phyloP scores from a whole-genome alignment of 345 rosid species.

The Diplotaxis tenuifolia region DNA sequence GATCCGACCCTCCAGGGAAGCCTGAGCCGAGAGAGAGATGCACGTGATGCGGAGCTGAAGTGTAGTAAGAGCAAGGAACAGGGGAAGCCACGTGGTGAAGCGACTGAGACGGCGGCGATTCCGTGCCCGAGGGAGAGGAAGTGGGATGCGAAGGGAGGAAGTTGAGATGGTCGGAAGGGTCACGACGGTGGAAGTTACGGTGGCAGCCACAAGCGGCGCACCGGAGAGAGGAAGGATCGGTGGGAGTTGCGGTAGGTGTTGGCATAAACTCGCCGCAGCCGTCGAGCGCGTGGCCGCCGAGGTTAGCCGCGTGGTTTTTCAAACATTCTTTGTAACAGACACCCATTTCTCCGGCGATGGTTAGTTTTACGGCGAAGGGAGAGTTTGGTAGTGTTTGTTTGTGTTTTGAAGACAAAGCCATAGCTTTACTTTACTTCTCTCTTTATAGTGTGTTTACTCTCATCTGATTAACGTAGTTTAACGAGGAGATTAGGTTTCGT shows the following conservation, averaged over 20 bases:
- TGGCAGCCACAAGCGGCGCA: constrained; percentile 95
- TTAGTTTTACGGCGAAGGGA: constrained; percentile 13
- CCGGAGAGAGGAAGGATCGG: constrained; percentile 52
- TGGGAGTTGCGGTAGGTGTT: constrained; percentile 24
- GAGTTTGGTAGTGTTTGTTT: constrained; percentile 17
- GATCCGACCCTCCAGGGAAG: constrained; percentile 39
- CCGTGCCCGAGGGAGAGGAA: constrained; percentile 34
- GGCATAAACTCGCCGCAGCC: constrained; percentile 94
- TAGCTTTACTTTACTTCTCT: constrained; percentile 17
- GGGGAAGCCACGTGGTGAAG: constrained; percentile 50
- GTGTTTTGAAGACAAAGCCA: constrained; percentile 30
- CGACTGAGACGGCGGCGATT: constrained; percentile 36
- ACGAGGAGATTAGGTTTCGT: constrained; percentile 32
- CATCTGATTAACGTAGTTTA: constrained; percentile 19
- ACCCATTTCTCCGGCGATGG: constrained; percentile 36
- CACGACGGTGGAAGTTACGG: constrained; percentile 91
- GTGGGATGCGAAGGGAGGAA: constrained; percentile 23
- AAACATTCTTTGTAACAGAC: constrained; percentile 76
- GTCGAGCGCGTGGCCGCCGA: constrained; percentile 77
- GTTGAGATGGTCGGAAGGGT: constrained; percentile 26
- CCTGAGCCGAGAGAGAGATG: constrained; percentile 54
- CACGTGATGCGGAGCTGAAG: constrained; percentile 56
- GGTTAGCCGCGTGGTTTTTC: constrained; percentile 70
- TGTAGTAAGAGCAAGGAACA: constrained; percentile 56
- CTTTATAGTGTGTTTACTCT: constrained; percentile 34